Evolutionary conservation across 192 early-diverging fungal species (phyloP).

Genomic region (Backusella liffmaniae): DNA sequence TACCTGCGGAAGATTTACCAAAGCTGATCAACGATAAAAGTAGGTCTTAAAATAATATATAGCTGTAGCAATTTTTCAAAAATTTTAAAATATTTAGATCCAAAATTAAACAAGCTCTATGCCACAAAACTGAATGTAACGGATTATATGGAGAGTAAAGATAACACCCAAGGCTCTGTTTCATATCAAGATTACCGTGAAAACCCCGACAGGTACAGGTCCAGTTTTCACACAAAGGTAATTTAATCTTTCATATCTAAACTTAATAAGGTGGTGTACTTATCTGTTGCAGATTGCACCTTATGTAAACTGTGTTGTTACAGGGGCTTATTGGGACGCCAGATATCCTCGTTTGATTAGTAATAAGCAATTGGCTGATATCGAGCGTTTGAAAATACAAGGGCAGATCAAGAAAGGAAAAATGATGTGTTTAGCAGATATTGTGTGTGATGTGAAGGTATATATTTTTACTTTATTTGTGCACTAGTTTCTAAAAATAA

Average conservation of each 20-base stretch:
- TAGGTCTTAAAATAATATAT: conserved; percentile 31
- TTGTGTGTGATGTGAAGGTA: conserved; percentile 91
- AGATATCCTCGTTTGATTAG: conserved; percentile 87
- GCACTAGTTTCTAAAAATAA: conserved; percentile 7
- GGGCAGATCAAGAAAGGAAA: conserved; percentile 54
- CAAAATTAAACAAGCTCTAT: conserved; percentile 74
- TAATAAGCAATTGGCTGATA: conserved; percentile 70
- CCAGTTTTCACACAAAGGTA: conserved; percentile 77
- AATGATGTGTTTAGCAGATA: conserved; percentile 87
- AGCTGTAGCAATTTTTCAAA: background rate
- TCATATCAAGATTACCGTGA: conserved; percentile 67
- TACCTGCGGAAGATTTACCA: conserved; percentile 68
- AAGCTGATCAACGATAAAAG: conserved; percentile 54
- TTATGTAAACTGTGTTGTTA: conserved; percentile 83
- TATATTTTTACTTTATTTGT: background rate
- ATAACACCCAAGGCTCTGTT: conserved; percentile 53
- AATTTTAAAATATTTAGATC: conserved; percentile 38
- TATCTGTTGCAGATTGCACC: conserved; percentile 71
- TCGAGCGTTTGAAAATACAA: conserved; percentile 60
- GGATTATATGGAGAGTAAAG: conserved; percentile 83
- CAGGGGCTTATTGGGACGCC: conserved; percentile 93
- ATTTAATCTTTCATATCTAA: background rate
- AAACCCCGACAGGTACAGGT: conserved; percentile 77
- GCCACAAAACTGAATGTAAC: conserved; percentile 71
- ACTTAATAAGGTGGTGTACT: conserved; percentile 3